phyloP scores from a whole-genome alignment of 768 basidiomycete genomes.

The Lentinula sp. region DNA sequence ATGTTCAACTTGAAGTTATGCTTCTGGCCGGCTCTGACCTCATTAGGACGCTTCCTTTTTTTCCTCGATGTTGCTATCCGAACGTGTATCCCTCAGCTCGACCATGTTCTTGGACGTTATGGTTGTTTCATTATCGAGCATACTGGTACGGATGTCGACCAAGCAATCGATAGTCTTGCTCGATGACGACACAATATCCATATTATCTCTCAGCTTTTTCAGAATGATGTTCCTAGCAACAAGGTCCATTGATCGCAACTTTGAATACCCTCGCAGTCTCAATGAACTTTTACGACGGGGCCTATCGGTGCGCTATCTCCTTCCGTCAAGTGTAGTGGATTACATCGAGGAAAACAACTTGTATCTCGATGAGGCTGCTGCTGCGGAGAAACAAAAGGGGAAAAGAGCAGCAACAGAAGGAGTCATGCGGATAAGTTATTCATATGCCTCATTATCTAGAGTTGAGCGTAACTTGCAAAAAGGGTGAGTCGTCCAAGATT shows the following conservation, averaged over 20 bases:
- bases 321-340: constrained; percentile 86
- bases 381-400: constrained; percentile 6
- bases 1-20: constrained; percentile 66
- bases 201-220: constrained; percentile 89
- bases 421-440: not conserved
- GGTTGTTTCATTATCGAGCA: constrained; percentile 94
- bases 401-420: constrained; percentile 11
- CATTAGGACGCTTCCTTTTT: constrained; percentile 60
- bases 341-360: constrained; percentile 87
- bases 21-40: constrained; percentile 97
- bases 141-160: constrained; percentile 87
- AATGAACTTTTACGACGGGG: constrained; percentile 56
- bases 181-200: constrained; percentile 82
- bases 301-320: constrained; percentile 81
- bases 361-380: constrained; percentile 56
- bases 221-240: constrained; percentile 95
- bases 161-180: constrained; percentile 69
- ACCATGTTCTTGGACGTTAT: constrained; percentile 95
- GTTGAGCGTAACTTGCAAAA: not conserved
- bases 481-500: not conserved
- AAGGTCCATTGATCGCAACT: constrained; percentile 44
- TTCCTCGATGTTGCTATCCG: constrained; percentile 1
- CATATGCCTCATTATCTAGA: not conserved
- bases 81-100: constrained; percentile 51
- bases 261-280: not conserved